A percentile compares a stretch with the other conserved stretches of the same genome.
Evolutionary conservation across 1,284 basidiomycete species (phyloP).

Genomic region (Chondrostereum purpureum): DNA sequence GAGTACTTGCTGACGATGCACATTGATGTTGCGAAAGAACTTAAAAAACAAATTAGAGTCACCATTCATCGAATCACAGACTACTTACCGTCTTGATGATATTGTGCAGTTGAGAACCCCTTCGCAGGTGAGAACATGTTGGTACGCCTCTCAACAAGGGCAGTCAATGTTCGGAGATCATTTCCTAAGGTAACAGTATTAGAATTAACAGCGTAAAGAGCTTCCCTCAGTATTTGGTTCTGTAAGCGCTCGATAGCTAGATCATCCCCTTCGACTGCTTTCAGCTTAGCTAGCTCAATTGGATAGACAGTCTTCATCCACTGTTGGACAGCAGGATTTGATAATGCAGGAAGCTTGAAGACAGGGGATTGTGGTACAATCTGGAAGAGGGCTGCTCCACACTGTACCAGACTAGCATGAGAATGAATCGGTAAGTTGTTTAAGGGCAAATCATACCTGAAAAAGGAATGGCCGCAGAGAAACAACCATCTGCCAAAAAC

Average conservation of each 20-base stretch:
- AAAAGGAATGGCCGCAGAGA: slow-evolving; percentile 19
- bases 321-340: slow-evolving; percentile 16
- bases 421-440: background rate
- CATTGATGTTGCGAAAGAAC: background rate
- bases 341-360: slow-evolving; percentile 20
- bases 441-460: slow-evolving; percentile 15
- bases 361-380: slow-evolving; percentile 15
- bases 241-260: slow-evolving; percentile 16
- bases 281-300: slow-evolving; percentile 11
- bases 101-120: background rate
- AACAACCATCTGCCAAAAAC: slow-evolving; percentile 22
- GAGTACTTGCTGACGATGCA: background rate
- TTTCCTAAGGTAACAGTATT: background rate
- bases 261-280: slow-evolving; percentile 13
- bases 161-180: background rate
- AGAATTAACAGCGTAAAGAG: slow-evolving; percentile 14
- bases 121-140: background rate
- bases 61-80: background rate
- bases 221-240: slow-evolving; percentile 12
- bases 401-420: slow-evolving; percentile 12
- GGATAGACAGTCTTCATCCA: slow-evolving; percentile 20
- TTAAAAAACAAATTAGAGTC: background rate
- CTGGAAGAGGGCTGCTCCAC: slow-evolving; percentile 19
- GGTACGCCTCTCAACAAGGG: background rate
- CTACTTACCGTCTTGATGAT: background rate